Percentiles rank a stretch among this genome's conserved stretches.
These are phyloP conservation scores for Chrysosporium queenslandicum DNA, from an alignment of 2,329 filamentous ascomycete species.

Conservation along the genomic window DNA sequence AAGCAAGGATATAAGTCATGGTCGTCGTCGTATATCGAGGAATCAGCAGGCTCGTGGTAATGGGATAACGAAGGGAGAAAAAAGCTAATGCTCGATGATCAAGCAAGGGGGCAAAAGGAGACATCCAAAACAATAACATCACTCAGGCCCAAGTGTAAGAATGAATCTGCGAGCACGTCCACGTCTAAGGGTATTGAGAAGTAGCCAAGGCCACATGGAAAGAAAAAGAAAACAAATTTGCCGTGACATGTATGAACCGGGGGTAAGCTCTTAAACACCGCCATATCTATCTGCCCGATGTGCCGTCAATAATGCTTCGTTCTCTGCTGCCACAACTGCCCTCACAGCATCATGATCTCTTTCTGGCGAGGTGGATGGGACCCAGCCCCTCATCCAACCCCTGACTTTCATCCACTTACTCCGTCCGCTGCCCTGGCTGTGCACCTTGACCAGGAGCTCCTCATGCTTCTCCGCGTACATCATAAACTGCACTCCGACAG, in stretches of 20 bases:
- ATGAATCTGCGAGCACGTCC: background rate
- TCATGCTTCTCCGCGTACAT: constrained; percentile 45
- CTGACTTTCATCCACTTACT: constrained; percentile 48
- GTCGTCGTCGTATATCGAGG: background rate
- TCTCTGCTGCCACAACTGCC: constrained; percentile 20
- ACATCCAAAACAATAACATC: background rate
- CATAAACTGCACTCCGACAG: constrained; percentile 53
- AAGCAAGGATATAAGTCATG: background rate
- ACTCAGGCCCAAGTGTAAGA: background rate
- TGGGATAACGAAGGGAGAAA: background rate
- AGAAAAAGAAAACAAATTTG: background rate
- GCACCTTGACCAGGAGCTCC: constrained; percentile 39
- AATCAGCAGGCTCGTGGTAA: background rate
- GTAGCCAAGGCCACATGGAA: background rate
- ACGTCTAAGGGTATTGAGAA: background rate
- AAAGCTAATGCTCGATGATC: background rate
- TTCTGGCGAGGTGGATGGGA: constrained; percentile 41
- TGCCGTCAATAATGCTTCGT: constrained; percentile 24
- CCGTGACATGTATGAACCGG: too few relatives aligned
- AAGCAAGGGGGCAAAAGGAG: background rate
- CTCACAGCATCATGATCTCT: constrained; percentile 17
- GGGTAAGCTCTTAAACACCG: constrained; percentile 28
- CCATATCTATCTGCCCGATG: constrained; percentile 26
- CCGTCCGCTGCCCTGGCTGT: constrained; percentile 32
- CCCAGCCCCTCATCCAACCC: constrained; percentile 59